Conservation (phyloP, 306 rosid genomes). For the Dryas alaskensis region DNA sequence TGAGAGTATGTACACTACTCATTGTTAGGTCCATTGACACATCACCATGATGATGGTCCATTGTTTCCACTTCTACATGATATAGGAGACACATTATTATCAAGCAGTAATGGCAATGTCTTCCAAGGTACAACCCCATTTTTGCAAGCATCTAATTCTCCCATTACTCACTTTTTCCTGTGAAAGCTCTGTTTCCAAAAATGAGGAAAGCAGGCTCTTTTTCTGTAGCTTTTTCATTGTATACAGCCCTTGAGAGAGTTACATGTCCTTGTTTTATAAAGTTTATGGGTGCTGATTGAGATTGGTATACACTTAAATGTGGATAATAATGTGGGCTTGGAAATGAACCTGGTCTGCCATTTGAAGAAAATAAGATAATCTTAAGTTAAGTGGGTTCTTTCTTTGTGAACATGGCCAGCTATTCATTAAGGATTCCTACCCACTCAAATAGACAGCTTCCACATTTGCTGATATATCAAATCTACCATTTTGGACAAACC, state of each 20-base stretch:
- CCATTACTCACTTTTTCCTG: neutral
- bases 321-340: constrained; percentile 23
- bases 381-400: constrained; percentile 19
- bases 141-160: constrained; percentile 27
- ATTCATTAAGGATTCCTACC: constrained; percentile 26
- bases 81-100: neutral
- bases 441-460: constrained; percentile 3
- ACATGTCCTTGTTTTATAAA: constrained; percentile 16
- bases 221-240: constrained; percentile 1
- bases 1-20: neutral
- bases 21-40: neutral
- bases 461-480: neutral
- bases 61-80: neutral
- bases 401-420: constrained; percentile 28
- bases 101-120: constrained; percentile 4
- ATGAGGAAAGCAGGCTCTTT: constrained; percentile 2
- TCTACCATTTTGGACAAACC: constrained; percentile 8
- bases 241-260: constrained; percentile 1
- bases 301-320: constrained; percentile 7
- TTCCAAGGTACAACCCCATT: constrained; percentile 1
- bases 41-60: neutral
- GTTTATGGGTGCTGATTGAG: constrained; percentile 15
- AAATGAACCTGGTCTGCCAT: constrained; percentile 34
- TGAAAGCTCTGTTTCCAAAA: constrained; percentile 8
- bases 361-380: neutral